Evolutionary conservation across 495 filamentous ascomycete species (phyloP), one percentile per base, ranked within the genome.

Genomic region (Tricharina praecox): DNA sequence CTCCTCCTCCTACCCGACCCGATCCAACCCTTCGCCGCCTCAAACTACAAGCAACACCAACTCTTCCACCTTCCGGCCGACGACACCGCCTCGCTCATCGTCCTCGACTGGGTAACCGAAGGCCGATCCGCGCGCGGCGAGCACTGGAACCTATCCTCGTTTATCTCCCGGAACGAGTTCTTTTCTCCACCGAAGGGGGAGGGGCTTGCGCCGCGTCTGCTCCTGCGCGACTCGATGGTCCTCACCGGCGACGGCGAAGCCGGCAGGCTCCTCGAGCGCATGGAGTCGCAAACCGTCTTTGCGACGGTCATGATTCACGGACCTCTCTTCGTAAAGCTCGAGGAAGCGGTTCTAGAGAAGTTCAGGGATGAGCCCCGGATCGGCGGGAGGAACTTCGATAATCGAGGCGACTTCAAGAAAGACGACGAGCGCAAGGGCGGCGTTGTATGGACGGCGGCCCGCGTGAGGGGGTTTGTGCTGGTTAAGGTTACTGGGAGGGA

Each of bases 1-100:
- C 66, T 95, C n/a, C 84, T 82, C 59, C 79, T 93, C 19, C 73
- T 94, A n/a, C 92, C 92, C 0, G 90, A 97, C 60, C 88, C 90
- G 1, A 77, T 90, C 2, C 92, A 93, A 53, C 90, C 90, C 5
- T 93, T 88, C 62, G 75, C 70, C 32, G 70, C 68, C 41, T 88
- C 82, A 53, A 70, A 78, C 21, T 95, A 93, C 60, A 77, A 79
- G 49, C 88, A 95, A 62, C 65, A 65, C 8, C 90, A 96, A 56
- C 70, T 73, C 23, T 90, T 93, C 58, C 69, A 70, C 8, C 53
- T 95, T 7, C 50, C 57, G 0, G 8, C 39, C 8, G 72, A 77
- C 21, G 57, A 67, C 1, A 64, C 56, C 3, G 70, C 70, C 9
- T 76, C 73, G 51, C 65, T 96, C 15, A 87, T 86, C 56, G 67